phyloP scores from a whole-genome alignment of 163 green algal genomes.

The Chlamydomonas reinhardtii region DNA sequence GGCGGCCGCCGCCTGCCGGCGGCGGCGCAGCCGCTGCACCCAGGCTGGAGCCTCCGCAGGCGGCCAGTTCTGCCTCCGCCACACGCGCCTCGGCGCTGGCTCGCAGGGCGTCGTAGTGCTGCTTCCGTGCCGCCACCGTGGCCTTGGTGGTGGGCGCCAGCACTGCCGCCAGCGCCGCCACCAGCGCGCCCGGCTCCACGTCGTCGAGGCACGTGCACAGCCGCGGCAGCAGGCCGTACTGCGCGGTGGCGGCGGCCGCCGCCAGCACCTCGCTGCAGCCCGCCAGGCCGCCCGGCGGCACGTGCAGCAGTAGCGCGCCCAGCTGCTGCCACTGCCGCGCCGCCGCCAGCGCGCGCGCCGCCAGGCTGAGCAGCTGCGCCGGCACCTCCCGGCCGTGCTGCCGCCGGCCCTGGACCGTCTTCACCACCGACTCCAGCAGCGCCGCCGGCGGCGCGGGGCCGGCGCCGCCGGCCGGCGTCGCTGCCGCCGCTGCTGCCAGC shows the following conservation, averaged over 20 bases:
- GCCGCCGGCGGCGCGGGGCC: background rate
- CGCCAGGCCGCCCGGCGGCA: constrained; percentile 2
- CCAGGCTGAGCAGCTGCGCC: constrained; percentile 38
- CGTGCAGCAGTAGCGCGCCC: background rate
- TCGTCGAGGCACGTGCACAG: constrained; percentile 42
- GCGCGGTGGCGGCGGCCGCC: background rate
- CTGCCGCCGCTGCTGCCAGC: background rate
- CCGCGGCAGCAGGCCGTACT: constrained; percentile 31
- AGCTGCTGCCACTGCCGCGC: constrained; percentile 33
- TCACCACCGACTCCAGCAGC: constrained; percentile 34
- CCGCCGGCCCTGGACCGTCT: constrained; percentile 23
- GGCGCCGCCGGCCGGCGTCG: too few relatives aligned
- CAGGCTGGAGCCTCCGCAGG: too few relatives aligned
- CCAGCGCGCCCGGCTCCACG: constrained; percentile 27
- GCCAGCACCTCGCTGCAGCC: constrained; percentile 35
- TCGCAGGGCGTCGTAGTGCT: constrained; percentile 31
- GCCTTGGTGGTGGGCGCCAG: constrained; percentile 26
- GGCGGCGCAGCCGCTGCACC: background rate
- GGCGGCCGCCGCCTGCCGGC: background rate
- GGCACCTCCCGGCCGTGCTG: constrained; percentile 39
- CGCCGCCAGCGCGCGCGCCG: constrained; percentile 11
- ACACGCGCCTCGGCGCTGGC: constrained; percentile 4
- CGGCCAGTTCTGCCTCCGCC: background rate
- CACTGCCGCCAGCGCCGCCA: constrained; percentile 12
- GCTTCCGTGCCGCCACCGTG: constrained; percentile 17